Conservation (phyloP, 129 eudicot genomes). For the Heracleum sosnowskyi region DNA sequence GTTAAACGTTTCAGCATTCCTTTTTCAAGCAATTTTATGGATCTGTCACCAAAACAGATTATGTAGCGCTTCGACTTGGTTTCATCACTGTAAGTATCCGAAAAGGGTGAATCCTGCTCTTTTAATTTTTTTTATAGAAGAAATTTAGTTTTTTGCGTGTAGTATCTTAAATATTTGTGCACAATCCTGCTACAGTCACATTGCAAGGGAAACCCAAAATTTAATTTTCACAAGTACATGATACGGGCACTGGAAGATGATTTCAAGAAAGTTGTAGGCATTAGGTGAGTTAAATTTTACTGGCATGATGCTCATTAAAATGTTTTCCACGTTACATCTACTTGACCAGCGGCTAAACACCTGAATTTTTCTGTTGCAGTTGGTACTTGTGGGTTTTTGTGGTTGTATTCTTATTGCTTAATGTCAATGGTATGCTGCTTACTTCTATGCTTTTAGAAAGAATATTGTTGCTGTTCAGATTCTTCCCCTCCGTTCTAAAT, state of each 20-base stretch:
- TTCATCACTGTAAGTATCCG: constrained; percentile 55
- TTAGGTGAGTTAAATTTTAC: constrained; percentile 50
- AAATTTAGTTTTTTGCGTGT: background rate
- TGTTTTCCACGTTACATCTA: background rate
- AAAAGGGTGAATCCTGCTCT: background rate
- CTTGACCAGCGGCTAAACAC: constrained; percentile 9
- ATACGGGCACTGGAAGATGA: constrained; percentile 91
- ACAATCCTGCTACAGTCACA: constrained; percentile 51
- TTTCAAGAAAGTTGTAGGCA: constrained; percentile 84
- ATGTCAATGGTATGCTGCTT: constrained; percentile 53
- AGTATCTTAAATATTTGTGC: background rate
- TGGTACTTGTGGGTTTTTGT: constrained; percentile 92
- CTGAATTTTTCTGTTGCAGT: constrained; percentile 44
- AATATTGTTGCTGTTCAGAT: background rate
- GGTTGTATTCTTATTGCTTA: constrained; percentile 77
- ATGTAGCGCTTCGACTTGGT: constrained; percentile 67
- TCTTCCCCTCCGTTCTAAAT: background rate
- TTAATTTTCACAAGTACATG: constrained; percentile 95
- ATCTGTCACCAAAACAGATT: constrained; percentile 76
- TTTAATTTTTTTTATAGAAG: background rate
- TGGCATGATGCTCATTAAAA: background rate
- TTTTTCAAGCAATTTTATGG: constrained; percentile 88
- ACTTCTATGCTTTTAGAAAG: background rate
- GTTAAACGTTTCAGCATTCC: constrained; percentile 46
- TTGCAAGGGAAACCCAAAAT: constrained; percentile 77